These are phyloP conservation scores for Cucurbita moschata DNA, from an alignment of 306 rosid genomes.

Conservation along the genomic window DNA sequence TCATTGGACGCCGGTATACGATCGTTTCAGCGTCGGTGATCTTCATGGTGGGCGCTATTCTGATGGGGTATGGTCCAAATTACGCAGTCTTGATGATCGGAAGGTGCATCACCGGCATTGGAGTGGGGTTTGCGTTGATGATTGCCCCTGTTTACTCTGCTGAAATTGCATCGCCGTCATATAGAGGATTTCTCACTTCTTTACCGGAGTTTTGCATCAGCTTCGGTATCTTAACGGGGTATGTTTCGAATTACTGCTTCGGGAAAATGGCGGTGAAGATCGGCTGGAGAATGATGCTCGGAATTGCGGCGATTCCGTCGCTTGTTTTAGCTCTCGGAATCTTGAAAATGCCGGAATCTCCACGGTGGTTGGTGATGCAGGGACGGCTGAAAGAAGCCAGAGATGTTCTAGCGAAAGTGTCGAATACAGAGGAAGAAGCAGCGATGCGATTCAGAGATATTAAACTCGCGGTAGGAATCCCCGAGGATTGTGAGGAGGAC, in stretches of 20 bases:
- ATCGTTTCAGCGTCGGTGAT: conserved; percentile 34
- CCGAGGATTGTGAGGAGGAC: conserved; percentile 18
- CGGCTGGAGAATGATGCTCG: conserved; percentile 89
- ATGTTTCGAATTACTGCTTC: conserved; percentile 41
- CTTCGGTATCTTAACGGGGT: conserved; percentile 59
- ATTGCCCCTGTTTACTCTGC: conserved; percentile 80
- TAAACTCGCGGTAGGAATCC: conserved; percentile 38
- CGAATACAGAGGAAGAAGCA: conserved; percentile 38
- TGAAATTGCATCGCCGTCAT: conserved; percentile 56
- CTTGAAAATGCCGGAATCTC: conserved; percentile 72
- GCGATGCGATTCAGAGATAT: conserved; percentile 40
- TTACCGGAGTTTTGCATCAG: conserved; percentile 66
- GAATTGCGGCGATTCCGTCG: conserved; percentile 60
- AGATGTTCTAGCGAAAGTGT: conserved; percentile 22
- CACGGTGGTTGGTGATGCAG: conserved; percentile 70
- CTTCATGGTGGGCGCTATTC: conserved; percentile 49
- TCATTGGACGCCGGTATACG: conserved; percentile 75
- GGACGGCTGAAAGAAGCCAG: conserved; percentile 45
- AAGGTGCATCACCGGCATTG: conserved; percentile 57
- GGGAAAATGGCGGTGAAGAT: conserved; percentile 33
- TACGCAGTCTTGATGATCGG: conserved; percentile 43
- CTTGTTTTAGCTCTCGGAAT: conserved; percentile 29
- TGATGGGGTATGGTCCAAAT: conserved; percentile 79
- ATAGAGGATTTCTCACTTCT: conserved; percentile 51
- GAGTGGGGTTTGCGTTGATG: conserved; percentile 78